phyloP scores from a whole-genome alignment of 805 yeast species.

The Komagataella pseudopastoris region DNA sequence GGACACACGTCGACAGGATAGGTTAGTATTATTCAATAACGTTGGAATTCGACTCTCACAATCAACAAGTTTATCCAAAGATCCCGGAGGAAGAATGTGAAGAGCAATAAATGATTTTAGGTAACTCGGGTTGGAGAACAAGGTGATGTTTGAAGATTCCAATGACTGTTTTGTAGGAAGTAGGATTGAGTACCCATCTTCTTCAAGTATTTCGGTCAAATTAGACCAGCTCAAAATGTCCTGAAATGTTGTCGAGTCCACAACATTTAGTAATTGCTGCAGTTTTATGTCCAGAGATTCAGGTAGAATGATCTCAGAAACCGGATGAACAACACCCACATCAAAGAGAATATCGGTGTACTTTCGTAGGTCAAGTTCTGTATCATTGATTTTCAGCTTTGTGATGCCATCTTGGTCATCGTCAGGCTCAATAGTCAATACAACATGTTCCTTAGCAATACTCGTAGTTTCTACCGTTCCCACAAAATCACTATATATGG shows the following conservation, averaged over 20 bases:
- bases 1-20: conserved; percentile 28
- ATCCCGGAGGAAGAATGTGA: conserved; percentile 55
- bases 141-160: conserved; percentile 33
- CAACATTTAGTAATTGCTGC: conserved; percentile 39
- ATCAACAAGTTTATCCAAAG: conserved; percentile 27
- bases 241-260: conserved; percentile 31
- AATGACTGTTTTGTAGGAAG: conserved; percentile 58
- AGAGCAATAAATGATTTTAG: conserved; percentile 44
- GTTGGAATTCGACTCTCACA: conserved; percentile 36
- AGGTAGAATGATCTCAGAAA: conserved; percentile 46
- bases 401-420: conserved; percentile 1
- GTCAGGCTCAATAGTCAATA: conserved; percentile 6
- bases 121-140: conserved; percentile 16
- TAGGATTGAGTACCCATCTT: conserved; percentile 41
- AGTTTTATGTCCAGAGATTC: conserved; percentile 35
- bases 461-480: conserved; percentile 15
- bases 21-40: conserved; percentile 26
- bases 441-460: conserved; percentile 13
- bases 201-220: conserved; percentile 25
- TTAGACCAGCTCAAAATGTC: conserved; percentile 33
- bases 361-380: conserved; percentile 20
- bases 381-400: conserved; percentile 11
- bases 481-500: conserved; percentile 53
- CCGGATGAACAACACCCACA: conserved; percentile 77
- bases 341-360: conserved; percentile 60